Base-by-base conservation (phyloP, 371 early-diverging fungal genomes). In the Rhizopus delemar region DNA sequence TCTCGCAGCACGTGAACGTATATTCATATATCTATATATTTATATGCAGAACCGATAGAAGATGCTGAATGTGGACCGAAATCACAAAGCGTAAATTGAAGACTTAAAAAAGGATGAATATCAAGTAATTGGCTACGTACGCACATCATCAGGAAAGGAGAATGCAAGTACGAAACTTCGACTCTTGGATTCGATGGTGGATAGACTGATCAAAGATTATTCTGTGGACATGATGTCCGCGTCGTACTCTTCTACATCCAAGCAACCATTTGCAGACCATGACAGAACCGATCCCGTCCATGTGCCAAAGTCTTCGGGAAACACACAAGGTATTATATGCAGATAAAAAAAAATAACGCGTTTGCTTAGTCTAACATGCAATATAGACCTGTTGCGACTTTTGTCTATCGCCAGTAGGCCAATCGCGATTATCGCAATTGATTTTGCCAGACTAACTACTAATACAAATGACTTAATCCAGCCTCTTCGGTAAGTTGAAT, bases 311-410 rank as follows among this genome's bases (percentile, higher is more conserved):
- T 3, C 49, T 48, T 22, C 49, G 8, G 28, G 49, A 48, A 48
- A 48, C 49, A 48, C 3, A 2, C 49, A 48, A 48, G 49, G 49
- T 22, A 48, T 48, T 48, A 48, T 48, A 28, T n/a, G n/a, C n/a
- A n/a, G n/a, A n/a, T n/a, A n/a, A n/a, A n/a, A n/a, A n/a, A n/a
- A n/a, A n/a, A n/a, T n/a, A n/a, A n/a, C n/a, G n/a, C n/a, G n/a
- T n/a, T 48, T 48, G 49, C 49, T 48, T 48, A 22, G 9, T 48
- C n/a, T 48, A 48, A 0, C 49, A 48, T 48, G 22, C 49, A 48
- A 48, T 48, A 48, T 48, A 48, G 49, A 48, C 49, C 49, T 48
- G 49, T 48, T 22, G 28, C 16, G 49, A 22, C 49, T 48, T 48
- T 48, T 48, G 13, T 48, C 49, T 28, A 48, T 28, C 28, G 22